Base-by-base conservation (phyloP, 2,329 filamentous ascomycete species). In the Xylariaceae sp. region DNA sequence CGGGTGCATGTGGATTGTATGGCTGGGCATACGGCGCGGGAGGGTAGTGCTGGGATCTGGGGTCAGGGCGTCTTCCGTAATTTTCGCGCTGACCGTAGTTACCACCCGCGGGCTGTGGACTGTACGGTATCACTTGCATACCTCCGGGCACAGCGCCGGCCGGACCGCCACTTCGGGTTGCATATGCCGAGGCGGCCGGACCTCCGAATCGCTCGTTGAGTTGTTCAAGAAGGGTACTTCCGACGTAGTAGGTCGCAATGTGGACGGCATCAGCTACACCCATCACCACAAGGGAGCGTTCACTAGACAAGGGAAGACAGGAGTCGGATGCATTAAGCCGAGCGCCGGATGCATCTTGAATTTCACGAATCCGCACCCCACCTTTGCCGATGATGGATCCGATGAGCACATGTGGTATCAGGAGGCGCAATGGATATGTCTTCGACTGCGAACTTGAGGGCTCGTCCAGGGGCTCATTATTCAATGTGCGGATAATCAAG, bases 81-180 rank as follows among this genome's bases (percentile, higher is more conserved):
- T 89, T 89, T 59, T 97, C 92, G 42, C 90, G 86, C 65, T 92
- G 89, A 53, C 92, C 92, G 69, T 92, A 97, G 71, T 92, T 92
- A 62, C 94, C 94, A 54, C 90, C 89, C 53, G 90, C 89, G 26
- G 92, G 88, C 71, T 96, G 92, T 47, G 94, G 94, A 53, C 90
- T 88, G 70, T 99, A 99, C 5, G 94, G 94, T n/a, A 97, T 91
- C 47, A 99, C 94, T 72, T 97, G 94, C 91, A 99, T 96, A 57
- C 94, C 94, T 56, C 94, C 94, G 19, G 94, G 94, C 15, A 97
- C 90, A 32, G 92, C 90, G 48, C 92, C 92, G 54, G 92, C 90
- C 47, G 94, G 92, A 47, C 89, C 92, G 58, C 94, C 94, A 67
- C 90, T 96, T 61, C 94, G 86, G 44, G 92, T 96, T 44, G 94